A percentile compares a stretch with the other conserved stretches of the same genome.
Conservation (phyloP, 345 rosid species). For the Salix purpurea region DNA sequence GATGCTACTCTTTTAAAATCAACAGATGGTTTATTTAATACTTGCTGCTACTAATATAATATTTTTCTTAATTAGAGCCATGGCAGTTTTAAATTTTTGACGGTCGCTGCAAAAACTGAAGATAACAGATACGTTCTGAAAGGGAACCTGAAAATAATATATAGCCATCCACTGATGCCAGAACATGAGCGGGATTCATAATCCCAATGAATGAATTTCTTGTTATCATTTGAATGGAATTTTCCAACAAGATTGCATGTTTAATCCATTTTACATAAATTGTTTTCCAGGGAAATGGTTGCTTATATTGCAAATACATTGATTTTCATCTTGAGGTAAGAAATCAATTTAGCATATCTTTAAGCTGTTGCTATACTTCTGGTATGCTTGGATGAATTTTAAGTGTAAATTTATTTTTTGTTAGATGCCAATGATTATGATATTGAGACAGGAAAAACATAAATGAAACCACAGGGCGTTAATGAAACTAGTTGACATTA, state of each 20-base stretch:
- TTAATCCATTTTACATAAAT: not conserved
- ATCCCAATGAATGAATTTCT: not conserved
- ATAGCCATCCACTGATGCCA: not conserved
- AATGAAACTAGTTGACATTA: not conserved
- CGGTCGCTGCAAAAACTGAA: not conserved
- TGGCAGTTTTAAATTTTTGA: not conserved
- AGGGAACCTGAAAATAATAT: not conserved
- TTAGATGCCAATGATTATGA: not conserved
- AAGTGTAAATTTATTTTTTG: not conserved
- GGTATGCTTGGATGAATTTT: not conserved
- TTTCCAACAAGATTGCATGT: not conserved
- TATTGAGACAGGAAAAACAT: not conserved
- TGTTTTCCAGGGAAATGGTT: constrained; percentile 81
- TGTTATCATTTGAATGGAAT: not conserved
- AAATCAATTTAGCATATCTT: not conserved
- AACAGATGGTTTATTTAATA: not conserved
- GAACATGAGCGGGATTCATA: not conserved
- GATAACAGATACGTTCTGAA: not conserved
- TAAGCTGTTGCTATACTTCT: not conserved
- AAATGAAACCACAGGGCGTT: not conserved
- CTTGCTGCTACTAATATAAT: not conserved
- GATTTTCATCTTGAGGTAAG: constrained; percentile 90
- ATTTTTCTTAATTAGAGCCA: not conserved
- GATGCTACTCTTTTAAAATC: not conserved
- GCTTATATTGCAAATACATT: constrained; percentile 95